These are phyloP conservation scores for Drechslerella coelobrocha DNA, from an alignment of 2,329 filamentous ascomycete species.

Conservation along the genomic window DNA sequence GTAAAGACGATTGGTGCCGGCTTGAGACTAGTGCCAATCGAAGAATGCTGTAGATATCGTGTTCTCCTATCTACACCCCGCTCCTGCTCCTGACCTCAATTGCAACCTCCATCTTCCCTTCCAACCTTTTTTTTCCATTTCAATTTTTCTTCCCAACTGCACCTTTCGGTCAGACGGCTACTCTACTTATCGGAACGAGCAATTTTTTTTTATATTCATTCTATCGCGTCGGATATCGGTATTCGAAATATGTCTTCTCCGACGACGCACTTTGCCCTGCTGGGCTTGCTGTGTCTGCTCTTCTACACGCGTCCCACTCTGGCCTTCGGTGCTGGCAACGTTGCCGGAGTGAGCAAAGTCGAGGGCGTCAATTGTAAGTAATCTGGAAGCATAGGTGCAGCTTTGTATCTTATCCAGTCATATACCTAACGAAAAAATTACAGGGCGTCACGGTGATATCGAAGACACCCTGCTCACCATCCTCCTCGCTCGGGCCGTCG, in stretches of 20 bases:
- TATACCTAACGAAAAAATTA: constrained; percentile 18
- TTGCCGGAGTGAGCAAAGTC: constrained; percentile 78
- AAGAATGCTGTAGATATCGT: not conserved
- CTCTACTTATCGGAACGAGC: not conserved
- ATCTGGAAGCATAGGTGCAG: not conserved
- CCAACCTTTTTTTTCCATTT: not conserved
- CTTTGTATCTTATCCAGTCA: not conserved
- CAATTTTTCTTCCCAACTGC: no score
- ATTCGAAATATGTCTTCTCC: constrained; percentile 8
- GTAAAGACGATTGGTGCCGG: not conserved
- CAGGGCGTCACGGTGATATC: constrained; percentile 83
- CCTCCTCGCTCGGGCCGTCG: constrained; percentile 67
- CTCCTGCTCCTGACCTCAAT: not conserved
- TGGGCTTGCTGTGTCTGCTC: constrained; percentile 69
- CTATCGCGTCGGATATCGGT: not conserved
- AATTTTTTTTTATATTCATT: not conserved
- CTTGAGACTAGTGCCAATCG: not conserved
- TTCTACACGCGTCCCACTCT: constrained; percentile 71
- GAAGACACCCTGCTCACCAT: constrained; percentile 85
- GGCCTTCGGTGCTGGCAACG: constrained; percentile 88
- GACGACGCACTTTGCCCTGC: constrained; percentile 55
- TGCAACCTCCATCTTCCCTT: not conserved
- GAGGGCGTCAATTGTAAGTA: constrained; percentile 80
- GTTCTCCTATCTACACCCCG: no score
- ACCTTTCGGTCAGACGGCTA: constrained; percentile 1